Percentiles rank a stretch among this genome's conserved stretches.
Evolutionary conservation across 208 protist species (phyloP).

Genomic region (Acanthamoeba healyi): DNA sequence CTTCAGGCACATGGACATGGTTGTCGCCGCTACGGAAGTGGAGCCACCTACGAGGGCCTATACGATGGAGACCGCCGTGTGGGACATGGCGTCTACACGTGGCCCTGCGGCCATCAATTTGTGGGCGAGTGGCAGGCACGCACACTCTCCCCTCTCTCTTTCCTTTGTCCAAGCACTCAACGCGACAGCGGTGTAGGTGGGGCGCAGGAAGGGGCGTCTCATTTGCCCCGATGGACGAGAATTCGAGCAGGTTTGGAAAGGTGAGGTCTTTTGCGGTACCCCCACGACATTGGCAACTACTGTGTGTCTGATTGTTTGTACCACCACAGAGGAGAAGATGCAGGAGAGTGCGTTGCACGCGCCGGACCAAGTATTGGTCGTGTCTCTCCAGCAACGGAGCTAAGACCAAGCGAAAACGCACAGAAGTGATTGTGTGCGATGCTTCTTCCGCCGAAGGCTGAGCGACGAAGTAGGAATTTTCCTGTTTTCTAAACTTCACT

Average conservation of each 20-base stretch:
- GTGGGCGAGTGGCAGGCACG: slow-evolving; percentile 8
- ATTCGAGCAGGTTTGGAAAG: background rate
- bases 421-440: too few species aligned
- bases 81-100: background rate
- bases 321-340: background rate
- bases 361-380: background rate
- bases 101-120: background rate
- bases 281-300: too few species aligned
- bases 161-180: too few species aligned
- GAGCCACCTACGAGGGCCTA: slow-evolving; percentile 9
- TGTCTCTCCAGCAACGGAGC: background rate
- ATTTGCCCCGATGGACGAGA: slow-evolving; percentile 14
- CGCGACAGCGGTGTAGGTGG: background rate
- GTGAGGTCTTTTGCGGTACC: too few species aligned
- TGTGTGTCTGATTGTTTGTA: too few species aligned
- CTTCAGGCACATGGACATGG: background rate
- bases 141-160: too few species aligned
- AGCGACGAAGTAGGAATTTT: too few species aligned
- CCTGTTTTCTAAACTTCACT: background rate
- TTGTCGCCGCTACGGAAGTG: background rate
- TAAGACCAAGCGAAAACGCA: too few species aligned
- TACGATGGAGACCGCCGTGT: background rate
- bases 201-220: background rate
- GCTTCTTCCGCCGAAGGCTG: too few species aligned
- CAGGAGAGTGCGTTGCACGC: background rate